Base-by-base conservation (phyloP, 192 early-diverging fungal species). In the Umbelopsis isabellina region DNA sequence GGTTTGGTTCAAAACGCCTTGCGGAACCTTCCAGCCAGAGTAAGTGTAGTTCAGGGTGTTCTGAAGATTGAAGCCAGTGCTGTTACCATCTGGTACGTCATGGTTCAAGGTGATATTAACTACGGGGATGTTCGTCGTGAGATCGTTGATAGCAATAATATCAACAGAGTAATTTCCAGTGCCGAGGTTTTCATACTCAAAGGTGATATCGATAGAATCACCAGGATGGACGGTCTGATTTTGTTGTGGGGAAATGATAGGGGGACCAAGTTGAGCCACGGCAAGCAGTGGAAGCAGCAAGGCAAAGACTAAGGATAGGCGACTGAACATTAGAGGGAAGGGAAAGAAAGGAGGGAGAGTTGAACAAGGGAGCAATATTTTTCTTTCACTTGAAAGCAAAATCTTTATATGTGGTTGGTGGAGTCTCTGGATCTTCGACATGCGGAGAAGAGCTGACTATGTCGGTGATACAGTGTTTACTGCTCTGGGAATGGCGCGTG, bases 131-230 rank as follows among this genome's bases (percentile, higher is more conserved):
- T 23, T 65, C 6, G 61, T 65, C 13, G 65, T 15, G 2, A 25
- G 8, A 51, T 72, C 71, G 37, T 73, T 48, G 73, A 71, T 75
- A 16, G 70, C 65, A 65, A 47, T 13, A 65, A 80, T 68, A 58
- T 74, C 66, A 9, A 75, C 68, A 1, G 50, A 48, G 47, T 75
- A 75, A 16, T 72, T 46, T 41, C 78, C 78, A 33, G 47, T 67
- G 23, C 78, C 78, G 35, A 80, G 49, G 51, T 80, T 80, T 66
- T 72, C 53, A 58, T 80, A 80, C 46, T 53, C 23, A 27, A 75
- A 75, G 15, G 37, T 44, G 48, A 80, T 75, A 20, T 72, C 50
- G 22, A 76, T 45, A 9, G 49, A 73, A 11, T 55, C 22, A 23
- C 74, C 74, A 21, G 73, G 50, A 47, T 72, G 18, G n/a, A 75